These are phyloP conservation scores for Lactarius psammicola DNA, from an alignment of 768 basidiomycete species.

Conservation along the genomic window DNA sequence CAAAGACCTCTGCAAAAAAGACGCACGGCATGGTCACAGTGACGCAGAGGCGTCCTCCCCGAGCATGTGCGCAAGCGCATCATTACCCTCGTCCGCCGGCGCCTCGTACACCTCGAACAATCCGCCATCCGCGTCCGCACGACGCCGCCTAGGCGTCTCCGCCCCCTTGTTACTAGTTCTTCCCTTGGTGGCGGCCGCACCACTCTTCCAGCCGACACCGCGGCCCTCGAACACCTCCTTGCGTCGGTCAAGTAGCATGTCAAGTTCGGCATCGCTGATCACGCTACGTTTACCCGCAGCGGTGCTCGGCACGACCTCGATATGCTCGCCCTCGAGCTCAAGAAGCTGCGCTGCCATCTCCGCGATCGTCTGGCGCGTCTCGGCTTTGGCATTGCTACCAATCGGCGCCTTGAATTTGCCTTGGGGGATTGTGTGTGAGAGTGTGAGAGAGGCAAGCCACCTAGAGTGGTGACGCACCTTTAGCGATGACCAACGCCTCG, in stretches of 20 bases:
- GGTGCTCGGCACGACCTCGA: constrained; percentile 80
- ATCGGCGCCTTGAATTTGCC: constrained; percentile 84
- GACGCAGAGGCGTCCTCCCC: constrained; percentile 40
- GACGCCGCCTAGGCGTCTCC: not conserved
- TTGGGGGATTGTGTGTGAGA: constrained; percentile 29
- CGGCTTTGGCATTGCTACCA: constrained; percentile 41
- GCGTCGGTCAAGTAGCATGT: constrained; percentile 75
- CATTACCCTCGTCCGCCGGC: constrained; percentile 59
- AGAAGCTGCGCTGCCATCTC: constrained; percentile 80
- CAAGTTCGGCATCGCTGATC: constrained; percentile 78
- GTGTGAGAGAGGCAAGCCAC: too few species aligned
- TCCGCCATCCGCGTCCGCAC: constrained; percentile 41
- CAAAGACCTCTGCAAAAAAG: not conserved
- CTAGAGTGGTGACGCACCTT: constrained; percentile 48
- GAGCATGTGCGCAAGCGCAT: constrained; percentile 66
- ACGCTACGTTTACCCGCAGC: constrained; percentile 67
- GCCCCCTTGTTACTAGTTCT: constrained; percentile 15
- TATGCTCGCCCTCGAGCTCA: constrained; percentile 82
- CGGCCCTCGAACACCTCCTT: constrained; percentile 70
- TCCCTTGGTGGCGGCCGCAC: constrained; percentile 32
- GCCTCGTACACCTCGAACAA: constrained; percentile 75
- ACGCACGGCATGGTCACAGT: not conserved
- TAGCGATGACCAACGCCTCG: constrained; percentile 93
- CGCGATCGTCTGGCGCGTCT: constrained; percentile 58
- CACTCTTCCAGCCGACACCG: constrained; percentile 71